A percentile compares a stretch with the other conserved stretches of the same genome.
Evolutionary conservation across 2,329 filamentous ascomycete species (phyloP).

Genomic region (Aspergillus sp.): DNA sequence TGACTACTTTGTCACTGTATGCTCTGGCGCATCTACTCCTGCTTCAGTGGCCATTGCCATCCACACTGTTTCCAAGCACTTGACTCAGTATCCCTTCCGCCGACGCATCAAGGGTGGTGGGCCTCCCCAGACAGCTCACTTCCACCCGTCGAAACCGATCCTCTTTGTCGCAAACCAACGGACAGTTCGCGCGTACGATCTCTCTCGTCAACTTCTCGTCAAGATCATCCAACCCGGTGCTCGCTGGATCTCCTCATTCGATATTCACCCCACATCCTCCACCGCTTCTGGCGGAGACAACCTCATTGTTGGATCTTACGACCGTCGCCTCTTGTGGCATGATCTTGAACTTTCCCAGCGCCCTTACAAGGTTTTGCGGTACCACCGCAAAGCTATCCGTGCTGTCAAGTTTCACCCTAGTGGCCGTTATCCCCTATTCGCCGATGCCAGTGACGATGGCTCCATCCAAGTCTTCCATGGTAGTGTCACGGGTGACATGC

Average conservation of each 20-base stretch:
- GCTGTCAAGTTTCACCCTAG: conserved; percentile 81
- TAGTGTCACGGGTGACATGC: conserved; percentile 87
- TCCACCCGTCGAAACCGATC: conserved; percentile 87
- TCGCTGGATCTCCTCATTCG: conserved; percentile 89
- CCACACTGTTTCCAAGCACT: conserved; percentile 90
- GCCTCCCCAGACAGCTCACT: conserved; percentile 79
- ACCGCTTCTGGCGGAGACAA: conserved; percentile 90
- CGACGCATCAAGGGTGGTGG: conserved; percentile 64
- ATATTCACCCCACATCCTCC: conserved; percentile 85
- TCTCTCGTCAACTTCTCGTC: conserved; percentile 83
- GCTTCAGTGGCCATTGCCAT: conserved; percentile 70
- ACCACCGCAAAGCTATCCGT: conserved; percentile 88
- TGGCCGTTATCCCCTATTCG: conserved; percentile 75
- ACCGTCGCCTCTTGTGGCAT: conserved; percentile 91
- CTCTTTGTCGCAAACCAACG: conserved; percentile 97
- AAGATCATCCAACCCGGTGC: conserved; percentile 92
- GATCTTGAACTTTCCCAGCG: conserved; percentile 86
- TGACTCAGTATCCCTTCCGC: conserved; percentile 91
- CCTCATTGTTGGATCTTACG: conserved; percentile 89
- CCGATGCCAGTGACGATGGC: conserved; percentile 91
- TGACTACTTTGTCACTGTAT: conserved; percentile 91
- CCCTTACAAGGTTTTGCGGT: conserved; percentile 94
- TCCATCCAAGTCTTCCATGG: conserved; percentile 95
- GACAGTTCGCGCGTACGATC: conserved; percentile 87
- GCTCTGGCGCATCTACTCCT: conserved; percentile 55